phyloP scores from a whole-genome alignment of 139 green algal species.

The Zygnema circumcarinatum region DNA sequence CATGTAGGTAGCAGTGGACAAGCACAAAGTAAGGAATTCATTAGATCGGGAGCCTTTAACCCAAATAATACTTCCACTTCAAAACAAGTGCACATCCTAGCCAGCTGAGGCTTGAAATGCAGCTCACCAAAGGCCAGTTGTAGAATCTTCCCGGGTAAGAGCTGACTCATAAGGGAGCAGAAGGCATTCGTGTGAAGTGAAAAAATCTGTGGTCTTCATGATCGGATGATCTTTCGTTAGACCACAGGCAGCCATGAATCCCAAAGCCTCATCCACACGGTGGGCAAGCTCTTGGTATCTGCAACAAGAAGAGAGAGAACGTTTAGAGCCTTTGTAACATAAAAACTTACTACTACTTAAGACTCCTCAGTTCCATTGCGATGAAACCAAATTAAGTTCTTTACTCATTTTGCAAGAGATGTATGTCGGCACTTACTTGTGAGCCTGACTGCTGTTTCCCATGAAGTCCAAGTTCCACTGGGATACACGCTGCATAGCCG shows the following conservation, averaged over 20 bases:
- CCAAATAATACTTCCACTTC: too few relatives aligned
- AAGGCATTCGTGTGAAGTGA: conserved; percentile 90
- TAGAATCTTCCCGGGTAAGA: conserved; percentile 90
- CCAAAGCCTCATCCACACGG: conserved; percentile 89
- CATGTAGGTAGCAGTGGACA: background rate
- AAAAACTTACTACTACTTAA: background rate
- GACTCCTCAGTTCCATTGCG: background rate
- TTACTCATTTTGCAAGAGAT: too few relatives aligned
- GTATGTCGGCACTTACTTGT: conserved; percentile 52
- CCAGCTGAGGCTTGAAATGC: too few relatives aligned
- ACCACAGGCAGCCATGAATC: conserved; percentile 95
- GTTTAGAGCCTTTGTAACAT: background rate
- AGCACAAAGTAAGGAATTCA: background rate
- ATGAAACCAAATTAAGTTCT: background rate
- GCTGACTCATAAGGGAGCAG: conserved; percentile 96
- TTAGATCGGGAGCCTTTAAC: background rate
- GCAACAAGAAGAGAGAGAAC: conserved; percentile 26
- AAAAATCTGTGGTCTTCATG: conserved; percentile 97
- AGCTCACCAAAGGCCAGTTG: conserved; percentile 67
- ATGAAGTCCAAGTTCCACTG: conserved; percentile 99
- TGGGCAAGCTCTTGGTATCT: conserved; percentile 89
- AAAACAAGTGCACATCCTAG: too few relatives aligned
- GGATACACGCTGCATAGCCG: conserved; percentile 84
- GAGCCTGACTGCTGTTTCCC: conserved; percentile 81
- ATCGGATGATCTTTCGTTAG: conserved; percentile 74